Evolutionary conservation across 257 asterid species (phyloP).

Genomic region (Cordia subcordata): DNA sequence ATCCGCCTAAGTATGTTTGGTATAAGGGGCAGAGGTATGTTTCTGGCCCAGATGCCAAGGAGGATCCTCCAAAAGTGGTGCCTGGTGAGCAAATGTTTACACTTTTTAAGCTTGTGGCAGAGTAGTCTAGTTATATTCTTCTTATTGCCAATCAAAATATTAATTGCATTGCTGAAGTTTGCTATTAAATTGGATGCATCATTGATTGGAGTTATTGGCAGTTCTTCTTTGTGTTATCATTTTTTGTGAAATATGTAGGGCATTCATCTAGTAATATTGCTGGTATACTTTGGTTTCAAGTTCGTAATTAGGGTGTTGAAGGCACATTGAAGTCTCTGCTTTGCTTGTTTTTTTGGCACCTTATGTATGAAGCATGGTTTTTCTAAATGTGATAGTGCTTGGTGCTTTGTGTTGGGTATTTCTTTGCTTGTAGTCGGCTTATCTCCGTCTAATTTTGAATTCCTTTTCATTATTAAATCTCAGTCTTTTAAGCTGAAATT

Average conservation of each 20-base stretch:
- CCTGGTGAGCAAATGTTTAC: conserved; percentile 55
- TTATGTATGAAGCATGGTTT: background rate
- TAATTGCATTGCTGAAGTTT: background rate
- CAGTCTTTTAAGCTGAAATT: background rate
- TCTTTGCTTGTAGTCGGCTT: background rate
- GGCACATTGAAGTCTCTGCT: background rate
- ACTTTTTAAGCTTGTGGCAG: conserved; percentile 4
- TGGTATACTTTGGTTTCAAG: background rate
- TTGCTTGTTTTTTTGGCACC: background rate
- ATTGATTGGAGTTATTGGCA: background rate
- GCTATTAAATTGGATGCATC: background rate
- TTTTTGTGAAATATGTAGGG: background rate
- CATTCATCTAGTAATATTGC: background rate
- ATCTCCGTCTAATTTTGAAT: background rate
- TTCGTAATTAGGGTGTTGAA: background rate
- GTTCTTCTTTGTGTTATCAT: background rate
- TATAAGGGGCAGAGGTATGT: conserved; percentile 86
- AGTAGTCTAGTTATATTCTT: background rate
- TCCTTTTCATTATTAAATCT: background rate
- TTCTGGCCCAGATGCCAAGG: conserved; percentile 59
- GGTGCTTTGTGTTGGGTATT: background rate
- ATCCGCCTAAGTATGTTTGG: conserved; percentile 75
- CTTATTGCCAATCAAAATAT: background rate
- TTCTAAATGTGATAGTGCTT: background rate
- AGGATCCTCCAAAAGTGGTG: conserved; percentile 73